These are phyloP conservation scores for Solanum pennellii DNA, from an alignment of 257 asterid genomes.

Conservation along the genomic window DNA sequence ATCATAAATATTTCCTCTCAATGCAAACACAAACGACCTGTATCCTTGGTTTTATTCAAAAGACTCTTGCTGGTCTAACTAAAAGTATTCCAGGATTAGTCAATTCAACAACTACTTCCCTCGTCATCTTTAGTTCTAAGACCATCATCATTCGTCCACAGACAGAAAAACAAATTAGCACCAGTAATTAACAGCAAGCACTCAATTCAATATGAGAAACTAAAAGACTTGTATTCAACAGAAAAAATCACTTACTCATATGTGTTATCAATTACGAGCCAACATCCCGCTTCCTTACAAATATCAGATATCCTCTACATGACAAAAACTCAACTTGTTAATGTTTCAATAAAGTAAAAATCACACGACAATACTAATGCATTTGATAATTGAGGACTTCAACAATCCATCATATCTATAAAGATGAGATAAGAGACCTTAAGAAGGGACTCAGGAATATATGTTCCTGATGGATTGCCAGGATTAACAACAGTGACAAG, in stretches of 20 bases:
- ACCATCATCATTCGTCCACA: neutral
- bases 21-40: neutral
- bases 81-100: neutral
- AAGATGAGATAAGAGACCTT: slow-evolving; percentile 35
- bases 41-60: neutral
- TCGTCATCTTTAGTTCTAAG: neutral
- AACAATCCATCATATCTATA: neutral
- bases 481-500: slow-evolving; percentile 92
- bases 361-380: neutral
- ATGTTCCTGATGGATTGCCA: slow-evolving; percentile 98
- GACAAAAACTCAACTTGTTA: neutral
- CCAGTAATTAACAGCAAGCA: neutral
- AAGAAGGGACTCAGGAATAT: slow-evolving; percentile 84
- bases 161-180: neutral
- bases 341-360: neutral
- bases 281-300: slow-evolving; percentile 78
- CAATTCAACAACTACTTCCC: neutral
- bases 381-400: neutral
- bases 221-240: neutral
- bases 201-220: neutral
- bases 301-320: slow-evolving; percentile 76
- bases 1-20: neutral
- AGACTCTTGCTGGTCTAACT: neutral
- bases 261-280: slow-evolving; percentile 93
- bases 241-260: slow-evolving; percentile 58